Conservation (phyloP, 2,329 filamentous ascomycete species). For the Aspergillus sp. region DNA sequence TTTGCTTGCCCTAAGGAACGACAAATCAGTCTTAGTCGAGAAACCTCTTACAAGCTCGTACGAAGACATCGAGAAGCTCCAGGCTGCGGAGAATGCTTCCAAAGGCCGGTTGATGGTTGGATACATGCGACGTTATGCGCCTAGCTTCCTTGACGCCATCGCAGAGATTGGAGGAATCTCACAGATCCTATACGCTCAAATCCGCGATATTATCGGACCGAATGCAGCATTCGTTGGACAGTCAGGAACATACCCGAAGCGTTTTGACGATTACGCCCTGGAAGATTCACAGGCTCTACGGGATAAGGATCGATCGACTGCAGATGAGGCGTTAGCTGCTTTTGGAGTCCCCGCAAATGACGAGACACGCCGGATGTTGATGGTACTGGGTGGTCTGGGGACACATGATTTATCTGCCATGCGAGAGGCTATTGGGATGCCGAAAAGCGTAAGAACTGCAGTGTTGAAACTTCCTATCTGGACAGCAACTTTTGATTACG, state of each 20-base stretch:
- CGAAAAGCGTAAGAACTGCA: conserved; percentile 42
- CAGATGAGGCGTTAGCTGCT: conserved; percentile 20
- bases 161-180: conserved; percentile 52
- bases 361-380: conserved; percentile 31
- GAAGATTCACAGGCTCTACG: conserved; percentile 17
- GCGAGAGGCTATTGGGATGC: conserved; percentile 54
- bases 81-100: conserved; percentile 25
- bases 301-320: not conserved
- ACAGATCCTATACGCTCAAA: conserved; percentile 53
- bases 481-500: conserved; percentile 34
- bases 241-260: conserved; percentile 35
- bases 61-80: conserved; percentile 44
- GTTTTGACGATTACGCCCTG: conserved; percentile 42
- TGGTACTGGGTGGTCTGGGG: conserved; percentile 43
- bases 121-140: conserved; percentile 60
- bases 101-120: conserved; percentile 55
- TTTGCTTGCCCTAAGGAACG: conserved; percentile 49
- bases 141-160: conserved; percentile 53
- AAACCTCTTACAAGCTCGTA: conserved; percentile 48
- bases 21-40: conserved; percentile 58
- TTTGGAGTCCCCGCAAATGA: conserved; percentile 31
- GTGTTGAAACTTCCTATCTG: conserved; percentile 22
- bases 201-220: conserved; percentile 53
- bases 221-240: conserved; percentile 43
- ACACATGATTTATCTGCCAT: conserved; percentile 56